Base-by-base conservation (phyloP, 1,284 basidiomycete genomes). In the Phylloboletellus chloephorus region DNA sequence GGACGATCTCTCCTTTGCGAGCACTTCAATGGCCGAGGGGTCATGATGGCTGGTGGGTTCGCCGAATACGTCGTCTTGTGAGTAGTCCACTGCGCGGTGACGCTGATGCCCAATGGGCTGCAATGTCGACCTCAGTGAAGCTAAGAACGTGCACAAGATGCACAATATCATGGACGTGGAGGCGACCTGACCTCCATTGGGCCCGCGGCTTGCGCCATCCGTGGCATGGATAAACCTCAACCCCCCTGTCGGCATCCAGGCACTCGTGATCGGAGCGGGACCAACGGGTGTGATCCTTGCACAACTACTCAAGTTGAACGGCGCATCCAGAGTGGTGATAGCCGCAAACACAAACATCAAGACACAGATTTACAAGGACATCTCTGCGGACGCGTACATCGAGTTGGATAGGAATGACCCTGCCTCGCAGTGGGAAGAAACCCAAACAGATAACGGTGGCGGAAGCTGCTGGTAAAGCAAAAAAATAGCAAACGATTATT, bases 341-440 rank as follows among this genome's bases (percentile, higher is more conserved):
- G 85, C 81, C 9, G 84, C 86, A 35, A 88, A 89, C 67, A 82
- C 83, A 60, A 83, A 87, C 41, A 78, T 88, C 67, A 90, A 91
- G 69, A 88, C 81, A 65, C 72, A 80, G 49, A 72, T 90, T 39
- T 88, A 87, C 15, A 76, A 76, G 55, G 63, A 85, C 51, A 71
- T 91, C 16, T 82, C 80, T 3, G 85, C 72, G 3, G 84, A 91
- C 57, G 79, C 80, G 54, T 90, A 88, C 57, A 70, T 91, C 52
- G 87, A 89, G 57, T 68, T 92, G 21, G 84, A 90, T 57, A 66
- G 87, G 46, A 54, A 71, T 41, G 71, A 85, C 55, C 80, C 86
- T n/a, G 69, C 71, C 22, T 64, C 70, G 4, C 85, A 89, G 55
- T 91, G 87, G 88, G 70, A 70, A 34, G 66, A 81, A 61, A 61